Base-by-base conservation (phyloP, 495 filamentous ascomycete species). In the Tuber melanosporum region DNA sequence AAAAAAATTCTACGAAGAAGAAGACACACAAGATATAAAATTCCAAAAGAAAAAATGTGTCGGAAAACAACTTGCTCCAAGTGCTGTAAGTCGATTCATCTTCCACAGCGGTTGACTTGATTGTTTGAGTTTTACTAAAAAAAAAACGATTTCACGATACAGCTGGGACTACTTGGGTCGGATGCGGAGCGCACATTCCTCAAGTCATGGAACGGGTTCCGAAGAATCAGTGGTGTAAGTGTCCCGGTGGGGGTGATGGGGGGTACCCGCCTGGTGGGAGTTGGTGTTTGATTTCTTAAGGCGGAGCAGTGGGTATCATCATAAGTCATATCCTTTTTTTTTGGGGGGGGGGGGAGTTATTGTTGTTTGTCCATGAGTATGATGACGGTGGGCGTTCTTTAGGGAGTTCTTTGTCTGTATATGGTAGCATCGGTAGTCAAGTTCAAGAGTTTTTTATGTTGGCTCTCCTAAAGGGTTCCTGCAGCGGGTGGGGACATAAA, bases 151-250 rank as follows among this genome's bases (percentile, higher is more conserved):
- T 10, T 22, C n/a, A 43, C 26, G 14, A 71, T 42, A 78, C 74
- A 93, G 92, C 88, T 74, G 91, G 92, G 77, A 83, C 85, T 74
- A 89, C 90, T 71, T 94, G 92, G 92, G 87, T 84, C 78, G 92
- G 92, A 75, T 94, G 92, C 85, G 92, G 92, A 66, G 83, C 57
- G 43, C 92, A 94, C 80, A 87, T 94, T 71, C 87, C 91, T 22
- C 84, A 79, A 2, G 91, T 93, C 17, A 89, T 94, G 86, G 91
- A 92, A 82, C 73, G 82, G 0, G 83, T 93, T 41, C 87, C 90
- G 3, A 84, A 87, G 45, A 81, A 85, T 19, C 85, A 92, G 43
- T 87, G 91, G 84, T 94, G 92, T 82, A 86, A 86, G 15, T 85
- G 80, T 77, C 72, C 52, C 6, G 81, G 77, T 72, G 76, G 66